Percentiles rank a stretch among this genome's conserved stretches.
phyloP scores from a whole-genome alignment of 768 basidiomycete genomes.

The Hericium rajendrae region DNA sequence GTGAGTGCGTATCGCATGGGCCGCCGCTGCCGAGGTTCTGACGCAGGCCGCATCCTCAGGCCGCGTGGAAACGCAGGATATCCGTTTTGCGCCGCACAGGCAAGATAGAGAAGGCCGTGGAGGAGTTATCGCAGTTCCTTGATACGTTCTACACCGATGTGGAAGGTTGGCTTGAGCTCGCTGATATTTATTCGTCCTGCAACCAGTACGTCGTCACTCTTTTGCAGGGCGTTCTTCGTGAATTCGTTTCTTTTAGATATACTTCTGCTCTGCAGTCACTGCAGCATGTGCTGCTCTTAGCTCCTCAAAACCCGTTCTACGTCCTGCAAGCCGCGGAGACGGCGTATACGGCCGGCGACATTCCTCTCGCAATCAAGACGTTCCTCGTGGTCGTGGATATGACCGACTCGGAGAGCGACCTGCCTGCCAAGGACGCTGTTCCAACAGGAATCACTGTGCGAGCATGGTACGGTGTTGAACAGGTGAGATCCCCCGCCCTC shows the following conservation, averaged over 20 bases:
- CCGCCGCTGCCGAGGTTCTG: not conserved
- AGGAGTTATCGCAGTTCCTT: constrained; percentile 61
- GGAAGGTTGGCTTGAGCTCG: constrained; percentile 83
- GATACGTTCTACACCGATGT: constrained; percentile 86
- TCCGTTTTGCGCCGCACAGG: constrained; percentile 58
- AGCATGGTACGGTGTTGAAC: constrained; percentile 79
- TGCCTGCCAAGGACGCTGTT: constrained; percentile 38
- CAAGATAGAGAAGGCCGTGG: constrained; percentile 54
- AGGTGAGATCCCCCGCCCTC: constrained; percentile 34
- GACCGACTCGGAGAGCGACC: constrained; percentile 48
- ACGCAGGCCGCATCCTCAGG: constrained; percentile 26
- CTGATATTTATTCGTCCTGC: constrained; percentile 66
- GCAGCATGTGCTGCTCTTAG: constrained; percentile 72
- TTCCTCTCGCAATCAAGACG: constrained; percentile 68
- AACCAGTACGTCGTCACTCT: constrained; percentile 46
- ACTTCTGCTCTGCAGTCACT: constrained; percentile 62
- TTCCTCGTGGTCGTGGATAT: constrained; percentile 76
- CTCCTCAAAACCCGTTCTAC: constrained; percentile 81
- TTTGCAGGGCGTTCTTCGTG: not conserved
- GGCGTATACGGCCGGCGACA: constrained; percentile 69
- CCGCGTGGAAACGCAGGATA: constrained; percentile 74
- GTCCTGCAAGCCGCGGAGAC: constrained; percentile 83
- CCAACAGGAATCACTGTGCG: constrained; percentile 47
- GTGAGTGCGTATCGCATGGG: constrained; percentile 34
- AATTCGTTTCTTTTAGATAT: constrained; percentile 41